Conservation (phyloP, 2,329 filamentous ascomycete species). For the Sporothrix pseudoabietina region DNA sequence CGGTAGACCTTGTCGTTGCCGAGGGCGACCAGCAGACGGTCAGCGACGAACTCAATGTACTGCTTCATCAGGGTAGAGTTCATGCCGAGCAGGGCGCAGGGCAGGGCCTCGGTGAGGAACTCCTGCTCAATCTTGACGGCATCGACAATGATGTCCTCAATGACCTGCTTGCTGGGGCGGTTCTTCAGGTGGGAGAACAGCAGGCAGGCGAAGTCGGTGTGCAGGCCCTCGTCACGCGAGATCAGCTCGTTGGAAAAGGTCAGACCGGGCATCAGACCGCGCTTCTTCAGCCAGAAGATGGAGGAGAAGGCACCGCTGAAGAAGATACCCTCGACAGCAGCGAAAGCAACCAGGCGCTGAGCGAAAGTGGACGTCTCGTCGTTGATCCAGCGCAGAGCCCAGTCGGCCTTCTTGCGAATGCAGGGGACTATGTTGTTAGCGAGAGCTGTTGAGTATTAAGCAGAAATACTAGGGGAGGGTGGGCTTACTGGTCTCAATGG, state of each 20-base stretch:
- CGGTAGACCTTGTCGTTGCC: constrained; percentile 96
- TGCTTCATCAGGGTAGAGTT: constrained; percentile 97
- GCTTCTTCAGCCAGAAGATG: constrained; percentile 99
- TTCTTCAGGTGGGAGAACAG: constrained; percentile 96
- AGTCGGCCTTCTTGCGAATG: constrained; percentile 98
- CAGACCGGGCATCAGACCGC: constrained; percentile 95
- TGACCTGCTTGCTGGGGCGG: constrained; percentile 78
- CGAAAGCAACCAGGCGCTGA: constrained; percentile 93
- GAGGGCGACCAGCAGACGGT: constrained; percentile 87
- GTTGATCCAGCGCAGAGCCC: constrained; percentile 92
- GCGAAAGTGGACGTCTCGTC: constrained; percentile 94
- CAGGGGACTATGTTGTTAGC: constrained; percentile 74
- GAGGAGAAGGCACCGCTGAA: constrained; percentile 98
- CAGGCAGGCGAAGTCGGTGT: constrained; percentile 98
- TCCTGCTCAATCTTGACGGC: constrained; percentile 95
- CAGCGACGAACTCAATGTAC: constrained; percentile 99
- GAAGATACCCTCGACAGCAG: constrained; percentile 98
- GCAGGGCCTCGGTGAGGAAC: constrained; percentile 94
- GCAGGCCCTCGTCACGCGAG: constrained; percentile 97
- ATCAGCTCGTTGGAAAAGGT: constrained; percentile 99
- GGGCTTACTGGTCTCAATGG: constrained; percentile 88
- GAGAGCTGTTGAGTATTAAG: constrained; percentile 48
- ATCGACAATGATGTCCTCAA: constrained; percentile 88
- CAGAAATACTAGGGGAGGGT: background rate
- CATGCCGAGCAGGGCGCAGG: constrained; percentile 93